phyloP scores from a whole-genome alignment of 1,284 basidiomycete species.

The Singerocomus inundabilis region DNA sequence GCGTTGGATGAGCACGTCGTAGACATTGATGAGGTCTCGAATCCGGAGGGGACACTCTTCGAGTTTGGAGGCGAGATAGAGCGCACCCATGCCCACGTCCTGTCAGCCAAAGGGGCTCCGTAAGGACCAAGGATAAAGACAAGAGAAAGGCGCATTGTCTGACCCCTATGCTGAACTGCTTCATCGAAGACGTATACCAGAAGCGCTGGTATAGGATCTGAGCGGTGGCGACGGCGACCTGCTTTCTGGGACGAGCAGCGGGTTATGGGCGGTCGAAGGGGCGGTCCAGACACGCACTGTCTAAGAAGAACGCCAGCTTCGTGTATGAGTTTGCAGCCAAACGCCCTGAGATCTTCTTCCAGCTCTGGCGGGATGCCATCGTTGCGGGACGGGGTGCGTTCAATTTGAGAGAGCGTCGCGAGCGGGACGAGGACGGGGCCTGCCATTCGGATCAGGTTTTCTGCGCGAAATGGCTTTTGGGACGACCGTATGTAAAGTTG shows the following conservation, averaged over 20 bases:
- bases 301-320: constrained; percentile 89
- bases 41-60: constrained; percentile 92
- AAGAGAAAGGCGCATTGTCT: constrained; percentile 26
- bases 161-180: constrained; percentile 88
- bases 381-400: constrained; percentile 72
- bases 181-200: constrained; percentile 94
- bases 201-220: constrained; percentile 97
- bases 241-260: constrained; percentile 61
- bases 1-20: constrained; percentile 80
- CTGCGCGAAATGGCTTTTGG: too few relatives aligned
- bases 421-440: constrained; percentile 75
- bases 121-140: constrained; percentile 6
- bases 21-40: constrained; percentile 93
- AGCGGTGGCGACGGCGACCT: constrained; percentile 94
- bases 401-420: constrained; percentile 77
- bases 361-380: constrained; percentile 82
- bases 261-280: constrained; percentile 2
- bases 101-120: constrained; percentile 33
- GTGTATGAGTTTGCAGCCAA: constrained; percentile 91
- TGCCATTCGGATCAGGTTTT: constrained; percentile 25
- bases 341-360: constrained; percentile 84
- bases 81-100: constrained; percentile 91
- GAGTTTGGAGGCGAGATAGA: constrained; percentile 94
- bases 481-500: constrained; percentile 8
- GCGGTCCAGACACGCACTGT: constrained; percentile 57